A percentile compares a stretch with the other conserved stretches of the same genome.
Conservation (phyloP, 208 protist species). For the Wallacemonas sp. region DNA sequence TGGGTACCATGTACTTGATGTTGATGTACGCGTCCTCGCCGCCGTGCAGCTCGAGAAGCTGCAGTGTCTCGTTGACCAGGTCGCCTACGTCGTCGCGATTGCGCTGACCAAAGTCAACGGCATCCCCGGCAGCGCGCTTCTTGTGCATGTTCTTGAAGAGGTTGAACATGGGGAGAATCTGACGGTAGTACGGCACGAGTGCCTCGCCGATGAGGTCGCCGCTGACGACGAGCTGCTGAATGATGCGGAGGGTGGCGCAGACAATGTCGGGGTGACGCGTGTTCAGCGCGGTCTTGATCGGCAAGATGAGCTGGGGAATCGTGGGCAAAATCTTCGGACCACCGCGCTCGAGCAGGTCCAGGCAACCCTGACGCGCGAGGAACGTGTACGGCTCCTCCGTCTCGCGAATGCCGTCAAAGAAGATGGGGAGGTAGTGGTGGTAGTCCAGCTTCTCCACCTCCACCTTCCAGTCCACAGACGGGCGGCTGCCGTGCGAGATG, state of each 20-base stretch:
- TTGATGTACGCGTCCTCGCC: constrained; percentile 95
- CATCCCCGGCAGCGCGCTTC: constrained; percentile 89
- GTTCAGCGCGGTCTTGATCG: constrained; percentile 99
- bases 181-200: constrained; percentile 99
- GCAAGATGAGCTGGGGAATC: constrained; percentile 99
- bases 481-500: constrained; percentile 91
- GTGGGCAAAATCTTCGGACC: constrained; percentile 97
- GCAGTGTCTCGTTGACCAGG: constrained; percentile 98
- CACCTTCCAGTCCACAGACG: constrained; percentile 97
- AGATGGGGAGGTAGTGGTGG: constrained; percentile 99
- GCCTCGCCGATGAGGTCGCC: constrained; percentile 97
- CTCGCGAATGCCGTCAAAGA: constrained; percentile 99
- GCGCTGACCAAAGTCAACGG: constrained; percentile 97
- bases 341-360: constrained; percentile 96
- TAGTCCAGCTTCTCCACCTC: constrained; percentile 98
- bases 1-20: constrained; percentile 97
- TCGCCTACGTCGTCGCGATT: constrained; percentile 97
- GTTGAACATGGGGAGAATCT: constrained; percentile 99
- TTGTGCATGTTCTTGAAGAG: constrained; percentile 97
- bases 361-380: constrained; percentile 95
- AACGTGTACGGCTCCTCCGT: constrained; percentile 98
- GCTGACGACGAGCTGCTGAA: constrained; percentile 97
- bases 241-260: constrained; percentile 95
- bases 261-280: constrained; percentile 98
- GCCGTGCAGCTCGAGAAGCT: constrained; percentile 91